A percentile compares a stretch with the other conserved stretches of the same genome.
Conservation (phyloP, 805 yeast species). For the Metschnikowia arizonensis region DNA sequence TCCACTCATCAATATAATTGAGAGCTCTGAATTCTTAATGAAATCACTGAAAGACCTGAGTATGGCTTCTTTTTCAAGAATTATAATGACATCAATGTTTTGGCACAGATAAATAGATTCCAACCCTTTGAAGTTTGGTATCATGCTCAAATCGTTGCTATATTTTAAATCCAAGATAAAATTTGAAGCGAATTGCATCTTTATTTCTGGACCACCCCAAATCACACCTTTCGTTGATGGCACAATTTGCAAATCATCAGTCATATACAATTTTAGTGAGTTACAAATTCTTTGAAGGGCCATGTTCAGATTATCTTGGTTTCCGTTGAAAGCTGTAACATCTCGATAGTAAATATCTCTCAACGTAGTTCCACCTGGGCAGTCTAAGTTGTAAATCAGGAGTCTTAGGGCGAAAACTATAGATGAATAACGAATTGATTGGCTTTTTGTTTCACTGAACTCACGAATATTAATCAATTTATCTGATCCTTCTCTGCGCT, state of each 20-base stretch:
- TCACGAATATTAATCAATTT: slow-evolving; percentile 6
- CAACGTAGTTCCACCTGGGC: slow-evolving; percentile 10
- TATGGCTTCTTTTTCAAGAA: slow-evolving; percentile 41
- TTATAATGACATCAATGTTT: slow-evolving; percentile 17
- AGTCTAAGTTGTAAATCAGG: slow-evolving; percentile 6
- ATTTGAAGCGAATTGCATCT: slow-evolving; percentile 3
- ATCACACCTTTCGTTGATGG: slow-evolving; percentile 17
- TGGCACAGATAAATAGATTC: not conserved
- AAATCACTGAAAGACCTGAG: slow-evolving; percentile 31
- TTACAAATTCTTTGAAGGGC: slow-evolving; percentile 7
- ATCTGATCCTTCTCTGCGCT: not conserved
- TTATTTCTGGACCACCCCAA: slow-evolving; percentile 12
- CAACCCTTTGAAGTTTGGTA: slow-evolving; percentile 3
- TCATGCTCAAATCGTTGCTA: slow-evolving; percentile 2
- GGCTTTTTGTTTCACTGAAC: slow-evolving; percentile 9
- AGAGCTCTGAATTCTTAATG: slow-evolving; percentile 6
- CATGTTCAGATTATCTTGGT: slow-evolving; percentile 12
- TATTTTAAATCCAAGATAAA: slow-evolving; percentile 1
- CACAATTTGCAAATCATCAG: slow-evolving; percentile 7
- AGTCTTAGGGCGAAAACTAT: slow-evolving; percentile 10
- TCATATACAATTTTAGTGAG: slow-evolving; percentile 7
- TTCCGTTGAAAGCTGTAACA: slow-evolving; percentile 14
- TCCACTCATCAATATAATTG: slow-evolving; percentile 13
- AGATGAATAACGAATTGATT: slow-evolving; percentile 10
- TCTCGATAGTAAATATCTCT: slow-evolving; percentile 18